Base-by-base conservation (phyloP, 176 grass and related monocot genomes). In the Musa beccarii region DNA sequence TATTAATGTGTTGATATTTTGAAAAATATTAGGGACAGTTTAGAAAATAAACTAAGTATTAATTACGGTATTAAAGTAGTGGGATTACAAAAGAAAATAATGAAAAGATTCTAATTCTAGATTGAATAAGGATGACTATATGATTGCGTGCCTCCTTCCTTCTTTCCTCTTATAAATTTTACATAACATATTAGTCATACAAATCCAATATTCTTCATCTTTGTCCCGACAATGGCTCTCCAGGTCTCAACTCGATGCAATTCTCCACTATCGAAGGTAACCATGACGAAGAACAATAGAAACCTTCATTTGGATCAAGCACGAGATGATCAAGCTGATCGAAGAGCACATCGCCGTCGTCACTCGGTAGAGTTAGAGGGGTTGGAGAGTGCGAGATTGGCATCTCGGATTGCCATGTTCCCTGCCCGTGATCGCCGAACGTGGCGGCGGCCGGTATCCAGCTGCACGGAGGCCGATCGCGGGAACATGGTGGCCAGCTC, bases 401-500 rank as follows among this genome's bases (percentile, higher is more conserved):
- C 22, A 3, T 17, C 22, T 2, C n/a, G 15, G 57, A 61, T 10
- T 20, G 59, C 21, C 59, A 16, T 20, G 59, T 16, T n/a, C 7
- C 20, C 14, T 17, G 55, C 9, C 55, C 10, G 55, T 15, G 14
- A 10, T 75, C 59, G 13, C 8, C 11, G 52, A 26, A 53, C 22
- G 52, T 26, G 52, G 71, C 51, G 11, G 66, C 82, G 53, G 79
- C 86, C 81, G 85, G 92, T 89, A 80, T 92, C 85, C 62, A 89
- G 92, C 10, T 82, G 81, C 0, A 82, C 5, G 14, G 89, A 89
- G 11, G 75, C 86, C 25, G 92, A 84, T 25, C 84, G 89, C 9
- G 92, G 92, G 65, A 96, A 84, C 70, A 73, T 65, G 10, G 61
- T 63, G 43, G 89, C 89, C 84, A 96, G 84, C 63, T 70, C 85